phyloP scores from a whole-genome alignment of 306 rosid genomes.

The Medicago lupulina region DNA sequence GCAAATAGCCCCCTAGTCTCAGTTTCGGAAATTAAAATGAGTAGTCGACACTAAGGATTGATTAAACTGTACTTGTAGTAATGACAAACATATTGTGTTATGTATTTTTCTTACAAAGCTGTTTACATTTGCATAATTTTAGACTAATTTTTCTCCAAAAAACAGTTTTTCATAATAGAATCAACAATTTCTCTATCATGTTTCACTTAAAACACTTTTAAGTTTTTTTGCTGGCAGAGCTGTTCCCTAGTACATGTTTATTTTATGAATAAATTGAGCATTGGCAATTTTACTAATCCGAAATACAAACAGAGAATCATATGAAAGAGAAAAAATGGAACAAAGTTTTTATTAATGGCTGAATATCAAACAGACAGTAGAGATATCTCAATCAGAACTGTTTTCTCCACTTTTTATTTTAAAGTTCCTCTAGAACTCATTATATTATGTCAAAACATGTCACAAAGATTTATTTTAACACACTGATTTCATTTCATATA shows the following conservation, averaged over 20 bases:
- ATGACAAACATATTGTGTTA: constrained; percentile 3
- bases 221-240: neutral
- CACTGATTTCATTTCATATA: constrained; percentile 2
- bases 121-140: constrained; percentile 15
- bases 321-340: neutral
- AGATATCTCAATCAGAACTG: neutral
- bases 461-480: neutral
- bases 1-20: constrained; percentile 19
- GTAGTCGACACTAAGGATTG: neutral
- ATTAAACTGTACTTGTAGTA: constrained; percentile 13
- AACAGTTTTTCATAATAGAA: constrained; percentile 1
- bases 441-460: constrained; percentile 2
- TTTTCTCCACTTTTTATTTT: neutral
- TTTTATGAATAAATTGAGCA: neutral
- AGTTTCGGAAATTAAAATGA: neutral
- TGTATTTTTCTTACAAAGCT: neutral
- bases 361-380: neutral
- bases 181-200: neutral
- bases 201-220: neutral
- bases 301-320: neutral
- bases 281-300: neutral
- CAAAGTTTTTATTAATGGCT: neutral
- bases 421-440: neutral
- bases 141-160: neutral
- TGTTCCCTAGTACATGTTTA: constrained; percentile 14